Base-by-base conservation (phyloP, 23 red algal species). In the Gracilaria caudata region DNA sequence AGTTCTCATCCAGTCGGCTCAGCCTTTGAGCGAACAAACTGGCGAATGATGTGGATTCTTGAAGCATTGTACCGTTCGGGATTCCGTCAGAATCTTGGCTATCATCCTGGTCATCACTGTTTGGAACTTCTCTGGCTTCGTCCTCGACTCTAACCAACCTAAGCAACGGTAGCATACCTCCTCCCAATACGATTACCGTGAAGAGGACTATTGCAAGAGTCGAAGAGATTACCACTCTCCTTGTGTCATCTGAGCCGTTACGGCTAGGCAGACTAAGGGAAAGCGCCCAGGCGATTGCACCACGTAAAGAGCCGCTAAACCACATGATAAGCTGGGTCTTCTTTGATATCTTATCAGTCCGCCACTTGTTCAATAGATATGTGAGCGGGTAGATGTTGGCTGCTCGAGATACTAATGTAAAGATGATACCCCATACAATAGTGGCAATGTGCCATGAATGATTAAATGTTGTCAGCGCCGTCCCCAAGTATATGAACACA, bases 131-230 rank as follows among this genome's bases (percentile, higher is more conserved):
- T 33, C 0, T 5, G 39, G 83, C 49, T 55, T 80, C 90, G 20
- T 78, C 77, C 51, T 99, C 97, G 34, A 99, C 85, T 37, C 97
- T 77, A 32, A 99, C 53, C 81, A 99, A 84, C 33, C 94, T 88
- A 34, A 99, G 78, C 21, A 99, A 56, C 32, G 97, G 94, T 59
- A 99, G 83, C 37, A 92, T 99, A 35, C 97, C 97, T 11, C 97
- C 97, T 21, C 97, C 97, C 68, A 99, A 61, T 2, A 99, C 97
- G 39, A 99, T 99, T 16, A 99, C 94, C 3, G 97, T 99, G 65
- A 99, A 99, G 26, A 99, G 68, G 9, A 99, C 94, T 58, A 99
- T 99, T 26, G 93, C 97, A 26, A 99, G 82, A 41, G 97, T 99
- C 1, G 97, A 95, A 25, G 93, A 93, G 20, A 99, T 88, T 2